These are phyloP conservation scores for Neonectria punicea DNA, from an alignment of 2,329 filamentous ascomycete species.

Conservation along the genomic window DNA sequence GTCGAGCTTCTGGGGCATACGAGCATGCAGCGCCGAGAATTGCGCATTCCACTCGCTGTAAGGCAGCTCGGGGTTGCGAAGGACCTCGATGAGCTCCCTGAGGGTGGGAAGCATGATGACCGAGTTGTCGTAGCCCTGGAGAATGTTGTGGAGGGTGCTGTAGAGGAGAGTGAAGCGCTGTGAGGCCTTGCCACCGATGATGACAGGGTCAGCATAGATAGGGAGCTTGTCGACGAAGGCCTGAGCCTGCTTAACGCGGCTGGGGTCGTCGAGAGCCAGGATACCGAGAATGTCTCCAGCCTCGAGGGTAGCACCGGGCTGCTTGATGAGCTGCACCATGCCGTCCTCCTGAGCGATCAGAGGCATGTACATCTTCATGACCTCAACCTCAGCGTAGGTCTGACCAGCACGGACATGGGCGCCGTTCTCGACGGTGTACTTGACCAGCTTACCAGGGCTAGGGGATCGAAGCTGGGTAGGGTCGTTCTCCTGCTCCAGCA, in stretches of 20 bases:
- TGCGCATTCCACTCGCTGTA: slow-evolving; percentile 98
- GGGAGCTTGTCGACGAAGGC: slow-evolving; percentile 93
- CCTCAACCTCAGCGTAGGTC: slow-evolving; percentile 95
- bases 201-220: slow-evolving; percentile 83
- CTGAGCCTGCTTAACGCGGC: slow-evolving; percentile 95
- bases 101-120: slow-evolving; percentile 91
- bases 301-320: slow-evolving; percentile 96
- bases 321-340: slow-evolving; percentile 98
- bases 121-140: slow-evolving; percentile 95
- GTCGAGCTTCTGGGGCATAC: slow-evolving; percentile 96
- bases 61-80: slow-evolving; percentile 88
- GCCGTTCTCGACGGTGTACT: slow-evolving; percentile 96
- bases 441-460: slow-evolving; percentile 96
- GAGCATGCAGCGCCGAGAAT: slow-evolving; percentile 94
- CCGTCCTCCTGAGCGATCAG: slow-evolving; percentile 94
- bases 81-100: slow-evolving; percentile 88
- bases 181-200: slow-evolving; percentile 90
- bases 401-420: slow-evolving; percentile 92
- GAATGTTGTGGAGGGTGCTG: slow-evolving; percentile 85
- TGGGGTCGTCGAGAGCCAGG: slow-evolving; percentile 92
- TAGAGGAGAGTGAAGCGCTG: slow-evolving; percentile 85
- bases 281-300: slow-evolving; percentile 99
- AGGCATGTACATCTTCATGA: slow-evolving; percentile 99
- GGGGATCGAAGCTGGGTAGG: slow-evolving; percentile 96
- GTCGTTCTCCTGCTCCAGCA: slow-evolving; percentile 98